Evolutionary conservation across 202 grass and related monocot genomes (phyloP), one percentile per base, ranked within the genome.

Genomic region (Dendrocalamus latiflorus): DNA sequence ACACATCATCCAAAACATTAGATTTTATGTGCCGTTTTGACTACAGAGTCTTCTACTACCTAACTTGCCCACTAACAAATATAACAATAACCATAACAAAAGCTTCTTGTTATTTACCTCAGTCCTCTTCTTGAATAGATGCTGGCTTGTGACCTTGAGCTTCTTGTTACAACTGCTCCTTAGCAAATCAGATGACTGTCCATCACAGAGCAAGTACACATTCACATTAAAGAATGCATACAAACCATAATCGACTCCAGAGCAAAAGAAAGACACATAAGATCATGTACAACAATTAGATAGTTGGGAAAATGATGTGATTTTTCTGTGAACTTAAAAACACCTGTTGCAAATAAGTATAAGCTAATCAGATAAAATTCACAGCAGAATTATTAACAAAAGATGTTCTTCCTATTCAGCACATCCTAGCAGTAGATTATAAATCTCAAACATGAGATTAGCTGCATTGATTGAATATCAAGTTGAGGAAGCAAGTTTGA

Each of bases 101-200:
- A 8, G 3, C 28, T 47, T 57, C n/a, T 64, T 57, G 25, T 26
- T 55, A 59, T 76, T 84, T 86, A 99, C 93, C 96, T 99, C 96
- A 18, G 96, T 99, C 71, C 91, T 90, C 26, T 96, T 70, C 71
- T 99, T 99, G 91, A 99, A 99, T 4, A 93, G 96, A 25, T 94
- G 89, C 67, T 90, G 93, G 75, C 84, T 99, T 21, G 96, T 96
- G 62, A 90, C 96, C 81, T 89, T 99, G 2, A 99, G 88, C 51
- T 86, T 96, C 77, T 76, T 94, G 24, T 99, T 96, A 93, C 96
- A 99, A 49, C 87, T 86, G 47, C 89, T 90, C 72, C 90, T 80
- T 16, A 88, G 56, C 0, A 89, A 99, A 9, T 94, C 93, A 3
- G 86, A 89, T 53, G 89, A 84, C 93, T 99, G 72, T 2, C 64